phyloP scores from a whole-genome alignment of 2,329 filamentous ascomycete genomes.

The Catunica adiposa region DNA sequence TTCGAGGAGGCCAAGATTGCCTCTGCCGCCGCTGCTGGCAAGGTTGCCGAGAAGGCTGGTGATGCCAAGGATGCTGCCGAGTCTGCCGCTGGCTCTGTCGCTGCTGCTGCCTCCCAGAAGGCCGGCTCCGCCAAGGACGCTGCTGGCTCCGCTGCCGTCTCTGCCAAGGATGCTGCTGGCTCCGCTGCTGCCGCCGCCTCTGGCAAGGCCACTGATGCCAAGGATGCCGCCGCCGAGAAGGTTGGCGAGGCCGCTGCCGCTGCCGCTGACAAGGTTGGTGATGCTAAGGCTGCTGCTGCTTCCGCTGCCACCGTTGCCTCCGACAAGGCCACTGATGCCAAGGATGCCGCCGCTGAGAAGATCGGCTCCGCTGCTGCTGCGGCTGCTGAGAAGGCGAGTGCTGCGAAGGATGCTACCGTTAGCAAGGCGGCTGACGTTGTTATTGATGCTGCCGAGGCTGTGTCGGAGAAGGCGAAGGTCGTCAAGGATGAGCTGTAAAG shows the following conservation, averaged over 20 bases:
- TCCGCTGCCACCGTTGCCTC: not conserved
- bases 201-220: not conserved
- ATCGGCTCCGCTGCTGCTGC: slow-evolving; percentile 33
- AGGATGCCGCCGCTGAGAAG: slow-evolving; percentile 2
- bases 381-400: slow-evolving; percentile 13
- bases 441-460: not conserved
- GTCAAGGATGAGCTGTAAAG: slow-evolving; percentile 56
- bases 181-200: not conserved
- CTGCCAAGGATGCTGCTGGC: slow-evolving; percentile 6
- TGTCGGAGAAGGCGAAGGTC: slow-evolving; percentile 28
- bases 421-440: slow-evolving; percentile 4
- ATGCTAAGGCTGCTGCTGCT: not conserved
- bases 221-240: slow-evolving; percentile 2
- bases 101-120: too few species aligned
- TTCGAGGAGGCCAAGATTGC: slow-evolving; percentile 41
- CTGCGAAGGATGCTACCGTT: not conserved
- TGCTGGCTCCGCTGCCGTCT: too few species aligned
- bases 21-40: slow-evolving; percentile 32
- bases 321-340: not conserved
- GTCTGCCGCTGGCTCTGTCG: slow-evolving; percentile 1
- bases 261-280: slow-evolving; percentile 13
- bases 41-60: slow-evolving; percentile 11
- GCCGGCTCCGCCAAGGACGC: too few species aligned
- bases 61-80: slow-evolving; percentile 1
- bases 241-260: slow-evolving; percentile 33